Evolutionary conservation across 108 stramenopile species (phyloP), one percentile per base, ranked within the genome.

Genomic region (Conticribra guillardii): DNA sequence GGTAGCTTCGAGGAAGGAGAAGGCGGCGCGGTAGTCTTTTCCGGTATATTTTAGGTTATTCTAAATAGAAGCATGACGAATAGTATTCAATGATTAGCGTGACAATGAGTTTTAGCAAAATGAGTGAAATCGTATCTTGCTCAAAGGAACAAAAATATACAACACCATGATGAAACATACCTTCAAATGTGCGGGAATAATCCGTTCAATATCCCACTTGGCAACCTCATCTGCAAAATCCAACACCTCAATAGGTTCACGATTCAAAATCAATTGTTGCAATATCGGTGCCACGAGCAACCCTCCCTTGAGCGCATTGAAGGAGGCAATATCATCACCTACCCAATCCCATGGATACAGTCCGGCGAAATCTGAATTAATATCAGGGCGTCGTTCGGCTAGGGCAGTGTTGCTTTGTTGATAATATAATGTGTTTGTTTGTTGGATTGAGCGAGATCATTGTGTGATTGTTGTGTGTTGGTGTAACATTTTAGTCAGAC

Each of bases 271-370:
- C 41, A 97, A 79, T 32, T 85, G 85, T 79, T 97, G 96, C 30
- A 98, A 71, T 61, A 98, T 98, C 14, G 97, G 97, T 28, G 97
- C 94, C 23, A 96, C 95, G 27, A 98, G 73, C 18, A 91, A 69
- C 9, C 91, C 94, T 4, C 95, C 96, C 51, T 82, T 81, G n/a
- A 95, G 58, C 5, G 90, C 92, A 53, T 89, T 79, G 82, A 95
- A 97, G 60, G 84, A 87, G 17, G 84, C 69, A 26, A 72, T 81
- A 18, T 95, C 92, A 64, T 89, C 90, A 9, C 89, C 82, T 9
- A 85, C 85, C 95, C 92, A 94, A 57, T 89, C 89, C 91, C 89
- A 93, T 0, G 95, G 95, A 60, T 94, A 96, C 9, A 94, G 66
- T 21, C 91, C 95, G 33, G 77, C 73, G 78, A 94, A 92, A 64